A percentile compares a stretch with the other conserved stretches of the same genome.
phyloP scores from a whole-genome alignment of 768 basidiomycete genomes.

The Sarcodon sp. region DNA sequence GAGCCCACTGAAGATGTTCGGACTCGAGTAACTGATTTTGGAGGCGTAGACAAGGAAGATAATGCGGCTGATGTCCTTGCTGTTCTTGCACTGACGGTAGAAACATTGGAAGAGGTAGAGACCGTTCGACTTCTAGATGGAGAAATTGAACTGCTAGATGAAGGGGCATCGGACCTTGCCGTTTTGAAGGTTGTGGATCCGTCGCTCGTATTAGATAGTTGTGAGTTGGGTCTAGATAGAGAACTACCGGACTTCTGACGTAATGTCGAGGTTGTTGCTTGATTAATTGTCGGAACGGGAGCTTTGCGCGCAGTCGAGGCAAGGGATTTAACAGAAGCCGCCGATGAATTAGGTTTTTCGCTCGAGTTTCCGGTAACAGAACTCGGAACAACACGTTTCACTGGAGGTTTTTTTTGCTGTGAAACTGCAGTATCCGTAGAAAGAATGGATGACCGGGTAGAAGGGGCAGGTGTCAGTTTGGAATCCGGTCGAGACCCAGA shows the following conservation, averaged over 20 bases:
- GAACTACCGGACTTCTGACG: conserved; percentile 9
- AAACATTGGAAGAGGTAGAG: not conserved
- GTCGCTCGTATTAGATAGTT: conserved; percentile 21
- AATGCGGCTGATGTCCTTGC: not conserved
- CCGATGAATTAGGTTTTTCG: conserved; percentile 12
- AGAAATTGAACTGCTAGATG: not conserved
- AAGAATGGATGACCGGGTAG: conserved; percentile 7
- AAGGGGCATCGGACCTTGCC: conserved; percentile 21
- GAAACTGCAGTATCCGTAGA: conserved; percentile 2
- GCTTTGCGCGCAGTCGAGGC: conserved; percentile 25
- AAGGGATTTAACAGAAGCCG: conserved; percentile 22
- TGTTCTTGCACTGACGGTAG: not conserved
- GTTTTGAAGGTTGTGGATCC: conserved; percentile 31
- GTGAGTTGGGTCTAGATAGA: conserved; percentile 11
- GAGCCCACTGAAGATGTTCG: conserved; percentile 19
- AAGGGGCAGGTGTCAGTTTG: conserved; percentile 46
- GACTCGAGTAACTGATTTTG: conserved; percentile 19
- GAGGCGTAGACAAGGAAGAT: conserved; percentile 4
- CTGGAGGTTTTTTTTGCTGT: not conserved
- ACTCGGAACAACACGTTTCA: conserved; percentile 1
- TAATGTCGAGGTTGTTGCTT: not conserved
- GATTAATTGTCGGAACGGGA: not conserved
- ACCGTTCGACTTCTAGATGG: not conserved
- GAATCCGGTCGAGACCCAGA: conserved; percentile 41
- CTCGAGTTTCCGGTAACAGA: conserved; percentile 5